A percentile compares a stretch with the other conserved stretches of the same genome.
These are phyloP conservation scores for Sporobolus alterniflorus DNA, from an alignment of 202 grass and related monocot species.

Conservation along the genomic window DNA sequence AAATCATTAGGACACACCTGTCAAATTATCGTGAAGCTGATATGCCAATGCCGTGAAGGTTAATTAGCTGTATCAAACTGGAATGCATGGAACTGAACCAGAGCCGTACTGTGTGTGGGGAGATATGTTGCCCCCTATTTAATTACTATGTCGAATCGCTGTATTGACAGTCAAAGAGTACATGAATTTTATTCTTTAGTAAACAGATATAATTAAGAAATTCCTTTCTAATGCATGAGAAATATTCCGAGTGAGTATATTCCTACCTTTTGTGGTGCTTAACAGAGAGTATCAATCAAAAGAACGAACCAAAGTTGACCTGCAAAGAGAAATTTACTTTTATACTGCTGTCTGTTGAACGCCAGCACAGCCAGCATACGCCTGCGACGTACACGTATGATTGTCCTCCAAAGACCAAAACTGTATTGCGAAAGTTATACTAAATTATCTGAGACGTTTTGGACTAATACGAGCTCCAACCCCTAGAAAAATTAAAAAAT, in stretches of 20 bases:
- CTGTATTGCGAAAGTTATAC: background rate
- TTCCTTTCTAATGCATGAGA: background rate
- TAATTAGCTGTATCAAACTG: background rate
- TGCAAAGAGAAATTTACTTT: background rate
- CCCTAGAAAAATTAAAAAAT: too few relatives aligned
- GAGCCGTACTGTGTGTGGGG: background rate
- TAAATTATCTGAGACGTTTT: conserved; percentile 1
- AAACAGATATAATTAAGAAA: background rate
- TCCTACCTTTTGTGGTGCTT: too few relatives aligned
- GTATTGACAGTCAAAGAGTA: background rate
- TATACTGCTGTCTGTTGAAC: background rate
- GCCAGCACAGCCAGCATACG: background rate
- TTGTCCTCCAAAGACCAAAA: conserved; percentile 12
- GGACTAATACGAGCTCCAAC: conserved; percentile 11
- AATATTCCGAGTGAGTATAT: background rate
- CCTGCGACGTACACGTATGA: background rate
- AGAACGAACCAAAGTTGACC: background rate
- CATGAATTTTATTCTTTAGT: background rate
- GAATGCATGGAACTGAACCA: background rate
- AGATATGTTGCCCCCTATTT: too few relatives aligned
- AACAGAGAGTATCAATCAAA: background rate
- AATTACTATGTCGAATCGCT: too few relatives aligned
- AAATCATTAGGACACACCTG: background rate
- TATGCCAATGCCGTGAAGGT: background rate
- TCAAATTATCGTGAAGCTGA: background rate